phyloP scores from a whole-genome alignment of 768 basidiomycete genomes.

The Rhodotorula diobovata region DNA sequence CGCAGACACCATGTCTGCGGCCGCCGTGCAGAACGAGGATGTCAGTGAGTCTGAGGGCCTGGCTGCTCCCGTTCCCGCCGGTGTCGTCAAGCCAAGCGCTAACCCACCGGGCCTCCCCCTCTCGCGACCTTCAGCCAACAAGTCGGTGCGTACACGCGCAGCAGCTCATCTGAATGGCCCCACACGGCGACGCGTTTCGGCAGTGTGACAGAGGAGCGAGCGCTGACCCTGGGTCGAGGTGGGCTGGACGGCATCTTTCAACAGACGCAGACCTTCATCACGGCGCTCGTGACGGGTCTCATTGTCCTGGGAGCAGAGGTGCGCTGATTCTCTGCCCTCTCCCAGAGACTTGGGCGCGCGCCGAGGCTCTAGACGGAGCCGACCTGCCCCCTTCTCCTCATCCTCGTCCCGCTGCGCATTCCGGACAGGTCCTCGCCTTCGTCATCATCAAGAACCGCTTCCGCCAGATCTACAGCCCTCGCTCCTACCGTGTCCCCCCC shows the following conservation, averaged over 20 bases:
- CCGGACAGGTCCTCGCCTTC: constrained; percentile 61
- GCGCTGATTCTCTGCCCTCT: neutral
- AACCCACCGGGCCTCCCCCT: too few species aligned
- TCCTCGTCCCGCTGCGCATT: constrained; percentile 47
- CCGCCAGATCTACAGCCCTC: constrained; percentile 81
- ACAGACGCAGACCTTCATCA: constrained; percentile 60
- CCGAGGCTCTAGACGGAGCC: neutral
- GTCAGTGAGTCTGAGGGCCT: constrained; percentile 1
- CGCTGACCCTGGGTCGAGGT: too few species aligned
- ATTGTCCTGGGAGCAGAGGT: constrained; percentile 48
- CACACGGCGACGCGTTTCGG: too few species aligned
- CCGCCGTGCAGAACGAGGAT: neutral
- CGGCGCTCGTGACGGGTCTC: constrained; percentile 78
- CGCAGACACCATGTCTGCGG: neutral
- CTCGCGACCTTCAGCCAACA: neutral
- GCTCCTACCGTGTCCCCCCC: constrained; percentile 63
- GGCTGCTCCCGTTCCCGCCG: neutral
- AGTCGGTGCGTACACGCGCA: constrained; percentile 1
- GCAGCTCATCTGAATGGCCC: neutral
- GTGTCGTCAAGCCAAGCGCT: neutral
- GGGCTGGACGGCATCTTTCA: neutral
- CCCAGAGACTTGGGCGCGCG: neutral
- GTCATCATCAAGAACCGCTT: constrained; percentile 79
- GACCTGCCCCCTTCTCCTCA: neutral
- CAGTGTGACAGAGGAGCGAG: neutral